These are phyloP conservation scores for Coprinopsis sp. DNA, from an alignment of 768 basidiomycete genomes.

Conservation along the genomic window DNA sequence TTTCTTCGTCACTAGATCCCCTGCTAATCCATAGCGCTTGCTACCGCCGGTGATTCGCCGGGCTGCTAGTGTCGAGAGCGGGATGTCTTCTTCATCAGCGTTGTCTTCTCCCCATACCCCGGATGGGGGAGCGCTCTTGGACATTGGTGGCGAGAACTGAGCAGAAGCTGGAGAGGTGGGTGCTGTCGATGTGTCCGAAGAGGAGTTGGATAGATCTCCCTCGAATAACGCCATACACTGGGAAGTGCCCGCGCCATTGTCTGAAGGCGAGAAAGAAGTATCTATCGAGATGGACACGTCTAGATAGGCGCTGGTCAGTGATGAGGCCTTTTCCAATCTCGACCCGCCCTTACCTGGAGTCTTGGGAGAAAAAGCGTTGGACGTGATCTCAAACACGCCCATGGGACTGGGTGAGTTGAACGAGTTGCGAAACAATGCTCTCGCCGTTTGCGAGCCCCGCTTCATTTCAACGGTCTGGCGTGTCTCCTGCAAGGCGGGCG, in stretches of 20 bases:
- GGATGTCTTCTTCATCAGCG: constrained; percentile 1
- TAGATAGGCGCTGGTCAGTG: background rate
- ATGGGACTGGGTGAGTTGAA: background rate
- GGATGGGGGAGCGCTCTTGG: background rate
- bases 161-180: background rate
- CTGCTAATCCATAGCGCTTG: constrained; percentile 4
- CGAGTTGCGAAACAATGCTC: constrained; percentile 5
- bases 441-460: constrained; percentile 4
- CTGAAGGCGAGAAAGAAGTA: background rate
- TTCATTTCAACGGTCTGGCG: background rate
- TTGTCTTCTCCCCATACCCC: background rate
- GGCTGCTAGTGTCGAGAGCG: constrained; percentile 3
- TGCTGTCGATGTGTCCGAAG: background rate
- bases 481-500: background rate
- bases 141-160: background rate
- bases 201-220: background rate
- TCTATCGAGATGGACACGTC: background rate
- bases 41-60: background rate
- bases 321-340: background rate
- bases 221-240: constrained; percentile 2
- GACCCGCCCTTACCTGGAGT: background rate
- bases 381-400: constrained; percentile 4
- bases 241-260: background rate
- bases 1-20: background rate
- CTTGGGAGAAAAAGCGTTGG: background rate